These are phyloP conservation scores for Capronia americana DNA, from an alignment of 2,329 filamentous ascomycete species.

Conservation along the genomic window DNA sequence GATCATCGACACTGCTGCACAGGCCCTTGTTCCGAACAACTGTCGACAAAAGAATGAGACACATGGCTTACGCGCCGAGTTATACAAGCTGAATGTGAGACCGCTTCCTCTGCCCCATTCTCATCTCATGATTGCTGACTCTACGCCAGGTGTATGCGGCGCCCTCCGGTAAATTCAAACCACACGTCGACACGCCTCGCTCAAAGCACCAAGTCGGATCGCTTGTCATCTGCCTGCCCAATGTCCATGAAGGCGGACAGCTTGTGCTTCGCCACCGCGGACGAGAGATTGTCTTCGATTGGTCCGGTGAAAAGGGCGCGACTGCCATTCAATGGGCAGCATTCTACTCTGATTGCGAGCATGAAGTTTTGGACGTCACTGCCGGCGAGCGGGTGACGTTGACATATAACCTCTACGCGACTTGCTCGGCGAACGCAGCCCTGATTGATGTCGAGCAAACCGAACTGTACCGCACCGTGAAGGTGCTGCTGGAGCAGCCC, in stretches of 20 bases:
- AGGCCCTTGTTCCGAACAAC: conserved; percentile 11
- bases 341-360: conserved; percentile 15
- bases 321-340: conserved; percentile 11
- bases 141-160: conserved; percentile 11
- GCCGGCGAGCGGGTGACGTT: conserved; percentile 8
- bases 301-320: conserved; percentile 10
- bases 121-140: not conserved
- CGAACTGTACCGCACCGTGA: conserved; percentile 8
- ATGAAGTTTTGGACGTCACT: conserved; percentile 14
- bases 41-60: conserved; percentile 5
- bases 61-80: conserved; percentile 5
- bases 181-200: conserved; percentile 17
- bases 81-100: conserved; percentile 20
- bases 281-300: conserved; percentile 10
- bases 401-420: conserved; percentile 13
- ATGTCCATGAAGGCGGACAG: conserved; percentile 16
- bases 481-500: conserved; percentile 3
- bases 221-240: conserved; percentile 13
- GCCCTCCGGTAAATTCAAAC: conserved; percentile 13
- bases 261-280: conserved; percentile 16
- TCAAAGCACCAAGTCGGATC: conserved; percentile 18
- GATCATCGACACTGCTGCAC: conserved; percentile 5
- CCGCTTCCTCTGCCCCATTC: not conserved
- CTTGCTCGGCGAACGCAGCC: conserved; percentile 13
- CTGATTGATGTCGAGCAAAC: conserved; percentile 5